These are phyloP conservation scores for Piloderma croceum DNA, from an alignment of 768 basidiomycete genomes.

Conservation along the genomic window DNA sequence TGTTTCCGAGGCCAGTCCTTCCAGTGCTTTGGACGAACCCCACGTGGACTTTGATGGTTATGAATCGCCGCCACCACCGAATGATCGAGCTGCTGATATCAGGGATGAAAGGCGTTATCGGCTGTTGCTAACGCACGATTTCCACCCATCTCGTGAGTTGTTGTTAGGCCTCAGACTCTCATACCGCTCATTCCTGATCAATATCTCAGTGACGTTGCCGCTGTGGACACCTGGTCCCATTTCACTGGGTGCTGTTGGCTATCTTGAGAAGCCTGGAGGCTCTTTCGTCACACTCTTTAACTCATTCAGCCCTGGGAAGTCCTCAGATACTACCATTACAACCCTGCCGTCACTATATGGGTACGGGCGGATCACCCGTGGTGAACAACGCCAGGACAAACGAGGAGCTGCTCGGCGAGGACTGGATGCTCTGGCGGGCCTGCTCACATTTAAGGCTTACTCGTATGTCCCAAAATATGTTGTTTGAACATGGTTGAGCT, in stretches of 20 bases:
- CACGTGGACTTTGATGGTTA: constrained; percentile 26
- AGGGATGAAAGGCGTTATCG: constrained; percentile 66
- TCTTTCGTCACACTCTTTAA: constrained; percentile 70
- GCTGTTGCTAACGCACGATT: constrained; percentile 58
- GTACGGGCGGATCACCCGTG: constrained; percentile 50
- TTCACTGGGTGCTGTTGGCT: constrained; percentile 69
- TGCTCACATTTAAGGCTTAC: constrained; percentile 29
- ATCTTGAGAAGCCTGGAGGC: constrained; percentile 61
- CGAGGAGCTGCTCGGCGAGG: constrained; percentile 55
- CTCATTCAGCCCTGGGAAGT: constrained; percentile 48
- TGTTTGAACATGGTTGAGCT: background rate
- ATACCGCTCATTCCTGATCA: background rate
- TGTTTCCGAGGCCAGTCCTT: constrained; percentile 17
- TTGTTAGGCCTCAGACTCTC: background rate
- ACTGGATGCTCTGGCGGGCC: constrained; percentile 47
- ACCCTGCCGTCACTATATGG: constrained; percentile 55
- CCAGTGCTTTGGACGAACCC: background rate
- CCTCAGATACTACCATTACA: constrained; percentile 37
- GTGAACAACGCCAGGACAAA: constrained; percentile 49
- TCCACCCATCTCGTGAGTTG: constrained; percentile 59
- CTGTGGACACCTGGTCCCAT: constrained; percentile 67
- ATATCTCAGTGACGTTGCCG: constrained; percentile 49
- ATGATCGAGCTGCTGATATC: constrained; percentile 35
- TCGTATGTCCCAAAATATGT: background rate
- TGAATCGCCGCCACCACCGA: constrained; percentile 33